A percentile compares a stretch with the other conserved stretches of the same genome.
Conservation (phyloP, 345 rosid genomes). For the Raphanus sativus region DNA sequence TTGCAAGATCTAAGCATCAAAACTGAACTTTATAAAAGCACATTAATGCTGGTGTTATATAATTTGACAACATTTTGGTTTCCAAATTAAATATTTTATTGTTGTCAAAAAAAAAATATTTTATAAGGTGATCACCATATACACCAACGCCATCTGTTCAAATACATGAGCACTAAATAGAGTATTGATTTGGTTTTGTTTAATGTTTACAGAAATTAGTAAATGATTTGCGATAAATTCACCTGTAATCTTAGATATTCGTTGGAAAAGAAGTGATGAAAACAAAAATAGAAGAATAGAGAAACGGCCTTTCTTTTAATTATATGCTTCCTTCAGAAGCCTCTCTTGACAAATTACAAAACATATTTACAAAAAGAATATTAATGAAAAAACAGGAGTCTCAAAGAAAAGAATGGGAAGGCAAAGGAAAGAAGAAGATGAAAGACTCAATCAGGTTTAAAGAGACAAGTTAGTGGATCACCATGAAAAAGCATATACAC, state of each 20-base stretch:
- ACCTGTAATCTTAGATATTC: constrained; percentile 25
- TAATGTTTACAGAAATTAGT: not conserved
- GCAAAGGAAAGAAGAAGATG: constrained; percentile 1
- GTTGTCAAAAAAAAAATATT: not conserved
- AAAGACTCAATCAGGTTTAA: constrained; percentile 25
- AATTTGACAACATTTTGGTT: not conserved
- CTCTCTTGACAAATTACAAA: not conserved
- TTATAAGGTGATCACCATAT: not conserved
- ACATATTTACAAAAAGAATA: not conserved
- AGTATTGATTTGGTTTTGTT: not conserved
- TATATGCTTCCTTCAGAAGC: not conserved
- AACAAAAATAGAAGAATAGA: constrained; percentile 5
- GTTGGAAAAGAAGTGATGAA: not conserved
- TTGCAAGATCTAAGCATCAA: not conserved
- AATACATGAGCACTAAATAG: not conserved
- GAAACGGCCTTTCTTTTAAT: constrained; percentile 18
- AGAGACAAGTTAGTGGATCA: constrained; percentile 35
- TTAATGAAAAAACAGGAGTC: not conserved
- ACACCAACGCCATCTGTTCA: not conserved
- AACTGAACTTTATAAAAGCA: constrained; percentile 13
- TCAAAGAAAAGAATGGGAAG: constrained; percentile 1
- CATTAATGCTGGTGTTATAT: not conserved
- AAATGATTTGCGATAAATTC: not conserved
- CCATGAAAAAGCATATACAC: constrained; percentile 36
- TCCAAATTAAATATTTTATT: not conserved